Evolutionary conservation across 352 stramenopile genomes (phyloP).

Genomic region (Pythium aphanidermatum): DNA sequence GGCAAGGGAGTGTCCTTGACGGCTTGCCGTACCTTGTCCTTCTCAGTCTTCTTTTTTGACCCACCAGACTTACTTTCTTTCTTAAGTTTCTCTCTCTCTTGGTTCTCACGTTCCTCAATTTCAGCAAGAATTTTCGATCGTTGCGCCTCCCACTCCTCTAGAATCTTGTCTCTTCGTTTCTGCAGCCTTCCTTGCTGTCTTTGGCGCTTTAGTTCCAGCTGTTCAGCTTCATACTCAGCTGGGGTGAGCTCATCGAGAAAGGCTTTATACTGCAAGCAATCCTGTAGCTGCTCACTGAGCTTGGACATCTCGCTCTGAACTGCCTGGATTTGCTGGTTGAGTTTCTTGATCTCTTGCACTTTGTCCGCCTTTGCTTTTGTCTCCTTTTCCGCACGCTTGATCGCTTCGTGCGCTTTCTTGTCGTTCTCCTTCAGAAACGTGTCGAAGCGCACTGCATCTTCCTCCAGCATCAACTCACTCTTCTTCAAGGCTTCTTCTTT

Average conservation of each 20-base stretch:
- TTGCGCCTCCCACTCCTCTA: conserved; percentile 64
- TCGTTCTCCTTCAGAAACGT: conserved; percentile 98
- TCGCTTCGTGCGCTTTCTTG: conserved; percentile 94
- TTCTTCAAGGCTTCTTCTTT: conserved; percentile 95
- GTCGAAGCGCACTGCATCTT: conserved; percentile 94
- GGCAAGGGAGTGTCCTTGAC: conserved; percentile 40
- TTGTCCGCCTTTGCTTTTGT: conserved; percentile 93
- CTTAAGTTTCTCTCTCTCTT: conserved; percentile 51
- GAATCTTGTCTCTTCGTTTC: conserved; percentile 62
- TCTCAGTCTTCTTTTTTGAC: conserved; percentile 31
- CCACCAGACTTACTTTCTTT: conserved; percentile 33
- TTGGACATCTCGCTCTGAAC: conserved; percentile 94
- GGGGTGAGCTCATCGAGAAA: conserved; percentile 92
- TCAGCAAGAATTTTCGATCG: conserved; percentile 45
- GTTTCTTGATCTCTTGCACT: conserved; percentile 92
- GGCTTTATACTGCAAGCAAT: conserved; percentile 92
- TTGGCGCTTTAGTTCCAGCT: conserved; percentile 65
- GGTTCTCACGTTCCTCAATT: conserved; percentile 57
- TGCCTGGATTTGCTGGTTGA: conserved; percentile 94
- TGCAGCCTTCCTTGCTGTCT: conserved; percentile 56
- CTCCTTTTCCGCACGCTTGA: conserved; percentile 92
- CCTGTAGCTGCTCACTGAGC: conserved; percentile 90
- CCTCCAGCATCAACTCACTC: conserved; percentile 94
- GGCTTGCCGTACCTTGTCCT: conserved; percentile 43
- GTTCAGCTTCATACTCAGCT: conserved; percentile 78